phyloP scores from a whole-genome alignment of 257 asterid genomes.

The Solanum ossicruentum region DNA sequence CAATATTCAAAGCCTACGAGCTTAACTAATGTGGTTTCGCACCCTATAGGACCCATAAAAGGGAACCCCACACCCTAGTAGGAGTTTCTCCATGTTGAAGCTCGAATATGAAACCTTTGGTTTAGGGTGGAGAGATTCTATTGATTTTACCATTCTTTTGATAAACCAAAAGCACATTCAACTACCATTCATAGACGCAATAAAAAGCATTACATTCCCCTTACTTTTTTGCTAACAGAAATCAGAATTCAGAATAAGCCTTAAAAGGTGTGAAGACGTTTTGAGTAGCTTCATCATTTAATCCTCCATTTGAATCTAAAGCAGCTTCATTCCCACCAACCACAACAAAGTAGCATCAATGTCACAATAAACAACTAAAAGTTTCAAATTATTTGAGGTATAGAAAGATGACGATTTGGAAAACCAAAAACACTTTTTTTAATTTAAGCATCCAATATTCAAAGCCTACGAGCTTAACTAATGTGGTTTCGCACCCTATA shows the following conservation, averaged over 20 bases:
- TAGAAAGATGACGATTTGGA: neutral
- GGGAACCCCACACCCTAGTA: neutral
- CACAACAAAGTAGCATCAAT: constrained; percentile 6
- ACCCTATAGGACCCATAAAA: neutral
- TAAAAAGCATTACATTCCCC: neutral
- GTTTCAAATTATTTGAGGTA: neutral
- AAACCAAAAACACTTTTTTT: neutral
- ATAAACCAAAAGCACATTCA: neutral
- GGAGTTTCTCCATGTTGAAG: neutral
- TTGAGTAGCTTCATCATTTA: constrained; percentile 5
- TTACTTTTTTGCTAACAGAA: neutral
- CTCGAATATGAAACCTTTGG: neutral
- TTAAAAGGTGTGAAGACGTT: constrained; percentile 33
- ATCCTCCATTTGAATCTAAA: constrained; percentile 22
- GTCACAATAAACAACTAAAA: neutral
- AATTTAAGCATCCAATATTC: neutral
- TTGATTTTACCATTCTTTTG: neutral
- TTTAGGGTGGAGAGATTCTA: neutral
- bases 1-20: neutral
- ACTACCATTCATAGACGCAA: neutral
- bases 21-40: neutral
- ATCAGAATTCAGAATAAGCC: constrained; percentile 21
- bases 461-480: neutral
- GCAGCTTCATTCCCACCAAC: constrained; percentile 3
- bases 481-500: neutral